Evolutionary conservation across 23 red algal species (phyloP), one percentile per base, ranked within the genome.

Genomic region (Gracilariopsis chorda): DNA sequence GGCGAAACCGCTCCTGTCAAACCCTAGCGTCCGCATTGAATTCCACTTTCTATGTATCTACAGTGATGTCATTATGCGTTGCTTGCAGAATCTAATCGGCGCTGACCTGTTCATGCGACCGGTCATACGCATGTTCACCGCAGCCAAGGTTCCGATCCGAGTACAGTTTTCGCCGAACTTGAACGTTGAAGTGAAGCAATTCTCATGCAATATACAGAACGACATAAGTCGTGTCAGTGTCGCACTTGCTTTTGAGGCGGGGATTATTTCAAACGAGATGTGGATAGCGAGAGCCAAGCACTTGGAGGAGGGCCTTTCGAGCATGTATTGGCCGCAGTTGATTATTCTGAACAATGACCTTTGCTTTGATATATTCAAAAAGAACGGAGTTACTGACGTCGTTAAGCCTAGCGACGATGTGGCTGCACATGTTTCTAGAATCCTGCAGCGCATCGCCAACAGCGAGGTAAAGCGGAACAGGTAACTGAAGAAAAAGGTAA

Each of bases 261-360:
- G 76, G 23, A 5, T 27, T 55, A 32, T 59, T 2, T 13, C 45
- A 42, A 36, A 11, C 30, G 52, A 59, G 11, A 23, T 80, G 42
- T 80, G 76, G 76, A 25, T 80, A 13, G 48, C 13, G 48, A 42
- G 76, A 24, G 76, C 76, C 8, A 80, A 80, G 52, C 76, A 80
- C 17, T 45, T 59, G 2, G 76, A 42, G 17, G 12, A 39, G 27
- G 48, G 76, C 11, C 52, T 80, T 24, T 48, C 46, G 32, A n/a
- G 30, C 11, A 17, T 28, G 5, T 19, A 53, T 16, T 32, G 42
- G 48, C 76, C 76, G 46, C n/a, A 48, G 30, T n/a, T 80, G 48
- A 33, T 80, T 17, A 47, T 80, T 27, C 52, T 80, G 42, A 41
- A 37, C 0, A 28, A 32, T 57, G 34, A 80, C 20, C 76, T 48